phyloP scores from a whole-genome alignment of 371 early-diverging fungal genomes.

The Mucor lusitanicus region DNA sequence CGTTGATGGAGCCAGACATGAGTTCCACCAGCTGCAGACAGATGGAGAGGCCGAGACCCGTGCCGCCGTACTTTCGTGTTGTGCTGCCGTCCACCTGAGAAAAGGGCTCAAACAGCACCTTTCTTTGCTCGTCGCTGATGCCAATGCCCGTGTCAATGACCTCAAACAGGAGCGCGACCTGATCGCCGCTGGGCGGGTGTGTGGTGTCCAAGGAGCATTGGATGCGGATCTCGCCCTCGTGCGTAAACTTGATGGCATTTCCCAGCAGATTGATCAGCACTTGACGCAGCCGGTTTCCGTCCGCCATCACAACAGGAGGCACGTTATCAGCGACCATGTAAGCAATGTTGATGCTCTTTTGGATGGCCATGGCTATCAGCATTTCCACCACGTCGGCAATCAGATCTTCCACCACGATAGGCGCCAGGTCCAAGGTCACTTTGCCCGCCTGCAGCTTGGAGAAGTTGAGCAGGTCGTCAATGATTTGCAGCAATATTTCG shows the following conservation, averaged over 20 bases:
- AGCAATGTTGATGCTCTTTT: slow-evolving; percentile 51
- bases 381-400: slow-evolving; percentile 59
- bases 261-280: slow-evolving; percentile 45
- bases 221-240: slow-evolving; percentile 55
- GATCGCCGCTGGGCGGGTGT: neutral
- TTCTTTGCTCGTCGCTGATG: slow-evolving; percentile 55
- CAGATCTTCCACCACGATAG: slow-evolving; percentile 53
- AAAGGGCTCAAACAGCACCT: slow-evolving; percentile 59
- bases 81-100: slow-evolving; percentile 66
- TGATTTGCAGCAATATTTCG: slow-evolving; percentile 61
- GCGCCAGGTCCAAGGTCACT: slow-evolving; percentile 52
- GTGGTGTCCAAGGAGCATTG: slow-evolving; percentile 36
- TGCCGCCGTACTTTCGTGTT: slow-evolving; percentile 66
- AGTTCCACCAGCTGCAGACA: slow-evolving; percentile 55
- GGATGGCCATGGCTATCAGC: slow-evolving; percentile 54
- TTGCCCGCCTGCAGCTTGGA: slow-evolving; percentile 68
- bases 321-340: slow-evolving; percentile 43
- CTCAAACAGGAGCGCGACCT: slow-evolving; percentile 33
- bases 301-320: slow-evolving; percentile 44
- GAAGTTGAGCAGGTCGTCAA: slow-evolving; percentile 66
- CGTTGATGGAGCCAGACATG: slow-evolving; percentile 59
- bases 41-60: slow-evolving; percentile 66
- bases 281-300: slow-evolving; percentile 48
- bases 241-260: slow-evolving; percentile 57
- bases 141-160: slow-evolving; percentile 60